phyloP scores from a whole-genome alignment of 805 yeast genomes.

The Diddensiella caesifluorescens region DNA sequence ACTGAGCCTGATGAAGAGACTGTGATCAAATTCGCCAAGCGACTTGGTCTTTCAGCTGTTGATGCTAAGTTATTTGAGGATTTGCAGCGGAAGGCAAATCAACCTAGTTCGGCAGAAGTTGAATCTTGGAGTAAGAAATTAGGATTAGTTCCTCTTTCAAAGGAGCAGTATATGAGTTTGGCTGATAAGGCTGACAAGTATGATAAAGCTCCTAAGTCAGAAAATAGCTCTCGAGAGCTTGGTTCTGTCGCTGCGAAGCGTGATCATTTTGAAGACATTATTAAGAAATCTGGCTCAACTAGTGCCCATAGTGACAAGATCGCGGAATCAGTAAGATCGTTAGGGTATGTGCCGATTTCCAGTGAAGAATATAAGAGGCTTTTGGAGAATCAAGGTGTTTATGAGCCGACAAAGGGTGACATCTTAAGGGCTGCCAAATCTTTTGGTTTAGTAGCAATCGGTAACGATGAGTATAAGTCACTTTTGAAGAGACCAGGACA shows the following conservation, averaged over 20 bases:
- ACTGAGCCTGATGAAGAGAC: constrained; percentile 21
- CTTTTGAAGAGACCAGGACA: constrained; percentile 27
- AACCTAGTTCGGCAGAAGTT: constrained; percentile 24
- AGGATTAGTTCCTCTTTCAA: constrained; percentile 27
- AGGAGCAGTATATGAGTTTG: constrained; percentile 13
- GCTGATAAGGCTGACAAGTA: constrained; percentile 20
- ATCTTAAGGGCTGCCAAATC: constrained; percentile 36
- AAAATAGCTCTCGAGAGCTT: constrained; percentile 9
- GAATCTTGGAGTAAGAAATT: constrained; percentile 24
- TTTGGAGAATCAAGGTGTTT: constrained; percentile 28
- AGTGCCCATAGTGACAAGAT: constrained; percentile 24
- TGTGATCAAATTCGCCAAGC: constrained; percentile 14
- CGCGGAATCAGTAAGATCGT: constrained; percentile 27
- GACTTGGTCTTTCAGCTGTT: constrained; percentile 19
- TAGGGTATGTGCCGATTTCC: constrained; percentile 34
- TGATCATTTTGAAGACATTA: constrained; percentile 29
- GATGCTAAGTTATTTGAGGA: constrained; percentile 18
- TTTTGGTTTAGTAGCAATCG: constrained; percentile 41
- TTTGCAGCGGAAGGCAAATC: constrained; percentile 25
- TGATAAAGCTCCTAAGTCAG: constrained; percentile 8
- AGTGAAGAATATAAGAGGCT: constrained; percentile 34
- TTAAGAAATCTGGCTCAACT: constrained; percentile 19
- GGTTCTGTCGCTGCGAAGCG: constrained; percentile 28
- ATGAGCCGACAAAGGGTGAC: constrained; percentile 32
- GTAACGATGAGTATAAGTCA: constrained; percentile 40